Conservation (phyloP, 2,329 filamentous ascomycete genomes). For the Pseudofabraea citricarpa region DNA sequence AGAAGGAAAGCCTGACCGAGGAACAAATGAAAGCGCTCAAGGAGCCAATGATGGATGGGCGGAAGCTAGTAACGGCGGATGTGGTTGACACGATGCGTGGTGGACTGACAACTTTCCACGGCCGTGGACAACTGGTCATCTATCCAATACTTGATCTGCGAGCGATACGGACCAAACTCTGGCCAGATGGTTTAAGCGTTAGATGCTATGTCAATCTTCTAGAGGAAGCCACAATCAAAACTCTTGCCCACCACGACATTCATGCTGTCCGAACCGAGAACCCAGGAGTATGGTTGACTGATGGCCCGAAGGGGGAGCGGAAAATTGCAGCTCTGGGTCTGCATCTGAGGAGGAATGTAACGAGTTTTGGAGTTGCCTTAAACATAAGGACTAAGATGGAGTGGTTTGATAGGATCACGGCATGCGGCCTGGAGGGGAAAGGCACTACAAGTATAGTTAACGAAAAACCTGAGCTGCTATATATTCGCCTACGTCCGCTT, state of each 20-base stretch:
- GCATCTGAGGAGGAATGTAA: constrained; percentile 81
- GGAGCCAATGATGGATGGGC: constrained; percentile 7
- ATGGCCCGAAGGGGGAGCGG: constrained; percentile 32
- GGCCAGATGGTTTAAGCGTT: constrained; percentile 47
- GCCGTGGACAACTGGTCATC: constrained; percentile 86
- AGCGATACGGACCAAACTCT: constrained; percentile 1
- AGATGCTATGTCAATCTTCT: constrained; percentile 73
- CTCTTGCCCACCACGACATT: constrained; percentile 58
- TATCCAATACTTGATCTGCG: constrained; percentile 87
- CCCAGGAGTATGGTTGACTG: constrained; percentile 75
- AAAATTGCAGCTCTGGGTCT: constrained; percentile 93
- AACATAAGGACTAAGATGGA: constrained; percentile 63
- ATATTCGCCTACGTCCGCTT: no score
- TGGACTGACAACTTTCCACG: constrained; percentile 91
- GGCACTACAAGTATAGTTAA: constrained; percentile 64
- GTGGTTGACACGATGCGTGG: constrained; percentile 54
- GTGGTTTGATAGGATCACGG: constrained; percentile 74
- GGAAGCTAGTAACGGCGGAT: constrained; percentile 10
- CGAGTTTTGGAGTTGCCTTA: constrained; percentile 77
- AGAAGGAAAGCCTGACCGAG: constrained; percentile 45
- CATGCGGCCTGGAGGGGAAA: constrained; percentile 81
- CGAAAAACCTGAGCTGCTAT: constrained; percentile 2
- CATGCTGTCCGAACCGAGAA: constrained; percentile 62
- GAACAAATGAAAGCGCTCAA: constrained; percentile 40
- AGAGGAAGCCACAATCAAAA: constrained; percentile 68